phyloP scores from a whole-genome alignment of 2,329 filamentous ascomycete species.

The Trichoderma afroharzianum region DNA sequence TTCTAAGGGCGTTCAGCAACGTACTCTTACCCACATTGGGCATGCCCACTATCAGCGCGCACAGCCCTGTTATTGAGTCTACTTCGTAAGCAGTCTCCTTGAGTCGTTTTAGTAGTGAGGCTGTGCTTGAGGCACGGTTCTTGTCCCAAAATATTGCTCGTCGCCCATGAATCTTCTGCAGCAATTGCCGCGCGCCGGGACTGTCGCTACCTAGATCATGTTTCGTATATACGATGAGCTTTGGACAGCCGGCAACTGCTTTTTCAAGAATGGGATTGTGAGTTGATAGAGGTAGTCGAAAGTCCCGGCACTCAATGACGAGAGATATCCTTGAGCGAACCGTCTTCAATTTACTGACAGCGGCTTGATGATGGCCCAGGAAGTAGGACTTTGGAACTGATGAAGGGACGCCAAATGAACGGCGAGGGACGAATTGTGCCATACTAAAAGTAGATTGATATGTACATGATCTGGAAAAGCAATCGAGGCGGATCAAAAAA shows the following conservation, averaged over 20 bases:
- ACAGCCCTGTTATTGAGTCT: constrained; percentile 71
- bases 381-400: constrained; percentile 88
- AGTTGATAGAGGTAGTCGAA: constrained; percentile 82
- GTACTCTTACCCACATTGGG: constrained; percentile 96
- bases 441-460: neutral
- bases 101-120: constrained; percentile 38
- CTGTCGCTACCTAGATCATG: constrained; percentile 61
- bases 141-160: constrained; percentile 45
- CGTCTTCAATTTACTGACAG: constrained; percentile 76
- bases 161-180: constrained; percentile 35
- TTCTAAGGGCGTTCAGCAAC: constrained; percentile 81
- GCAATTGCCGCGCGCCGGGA: constrained; percentile 24
- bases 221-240: constrained; percentile 90
- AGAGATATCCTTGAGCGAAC: constrained; percentile 78
- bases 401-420: constrained; percentile 64
- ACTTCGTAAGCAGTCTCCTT: constrained; percentile 30
- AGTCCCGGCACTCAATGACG: constrained; percentile 92
- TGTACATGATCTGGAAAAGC: neutral
- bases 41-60: constrained; percentile 90
- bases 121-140: constrained; percentile 31
- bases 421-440: constrained; percentile 66
- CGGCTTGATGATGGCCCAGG: constrained; percentile 85
- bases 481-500: neutral
- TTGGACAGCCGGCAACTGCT: constrained; percentile 65
- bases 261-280: constrained; percentile 87